Conservation (phyloP, 768 basidiomycete species). For the Exidia glandulosa region DNA sequence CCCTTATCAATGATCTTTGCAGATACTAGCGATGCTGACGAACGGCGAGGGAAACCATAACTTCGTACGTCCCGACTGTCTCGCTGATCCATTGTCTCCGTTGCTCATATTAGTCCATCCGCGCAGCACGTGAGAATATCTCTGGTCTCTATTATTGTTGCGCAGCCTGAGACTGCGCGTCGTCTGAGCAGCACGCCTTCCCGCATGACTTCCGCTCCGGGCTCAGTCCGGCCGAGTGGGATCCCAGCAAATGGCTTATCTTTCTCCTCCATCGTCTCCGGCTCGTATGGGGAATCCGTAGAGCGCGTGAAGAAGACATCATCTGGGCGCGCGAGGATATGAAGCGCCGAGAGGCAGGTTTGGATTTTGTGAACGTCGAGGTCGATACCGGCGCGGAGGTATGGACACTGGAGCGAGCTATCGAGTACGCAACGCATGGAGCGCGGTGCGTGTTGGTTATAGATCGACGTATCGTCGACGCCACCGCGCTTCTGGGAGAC, state of each 20-base stretch:
- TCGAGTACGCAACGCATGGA: slow-evolving; percentile 18
- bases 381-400: not conserved
- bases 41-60: slow-evolving; percentile 75
- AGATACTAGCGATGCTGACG: slow-evolving; percentile 60
- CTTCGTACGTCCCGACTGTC: slow-evolving; percentile 34
- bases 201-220: slow-evolving; percentile 71
- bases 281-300: slow-evolving; percentile 36
- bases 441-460: slow-evolving; percentile 41
- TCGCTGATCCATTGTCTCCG: not conserved
- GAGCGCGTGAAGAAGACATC: slow-evolving; percentile 39
- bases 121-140: slow-evolving; percentile 33
- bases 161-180: slow-evolving; percentile 3
- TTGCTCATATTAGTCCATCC: too few species aligned
- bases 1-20: not conserved
- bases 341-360: slow-evolving; percentile 25
- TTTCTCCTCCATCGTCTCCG: slow-evolving; percentile 38
- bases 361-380: not conserved
- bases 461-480: slow-evolving; percentile 52
- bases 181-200: slow-evolving; percentile 49
- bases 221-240: slow-evolving; percentile 51
- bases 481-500: slow-evolving; percentile 47
- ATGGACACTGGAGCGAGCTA: slow-evolving; percentile 32
- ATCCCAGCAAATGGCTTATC: slow-evolving; percentile 76
- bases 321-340: slow-evolving; percentile 37
- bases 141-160: not conserved